Percentiles rank a stretch among this genome's conserved stretches.
Conservation (phyloP, 306 rosid species). For the Quercus cerris region DNA sequence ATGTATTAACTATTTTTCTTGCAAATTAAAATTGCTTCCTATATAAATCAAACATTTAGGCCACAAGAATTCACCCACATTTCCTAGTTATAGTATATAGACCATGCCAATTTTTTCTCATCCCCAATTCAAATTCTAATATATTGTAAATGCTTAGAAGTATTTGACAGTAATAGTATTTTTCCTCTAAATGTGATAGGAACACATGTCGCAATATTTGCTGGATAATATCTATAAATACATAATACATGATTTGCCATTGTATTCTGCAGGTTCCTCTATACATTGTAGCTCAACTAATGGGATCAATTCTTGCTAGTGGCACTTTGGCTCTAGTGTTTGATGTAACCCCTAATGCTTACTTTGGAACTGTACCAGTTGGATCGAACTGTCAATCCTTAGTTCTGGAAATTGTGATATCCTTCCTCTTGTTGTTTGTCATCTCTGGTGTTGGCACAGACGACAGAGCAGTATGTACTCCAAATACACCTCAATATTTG, state of each 20-base stretch:
- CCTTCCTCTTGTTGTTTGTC: slow-evolving; percentile 43
- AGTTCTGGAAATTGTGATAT: slow-evolving; percentile 22
- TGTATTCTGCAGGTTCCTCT: slow-evolving; percentile 23
- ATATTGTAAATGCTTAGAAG: no score
- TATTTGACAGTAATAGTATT: no score
- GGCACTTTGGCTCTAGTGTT: slow-evolving; percentile 25
- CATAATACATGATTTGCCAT: no score
- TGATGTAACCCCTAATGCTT: slow-evolving; percentile 17
- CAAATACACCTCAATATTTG: background rate
- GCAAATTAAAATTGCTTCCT: no score
- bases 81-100: no score
- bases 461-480: slow-evolving; percentile 23
- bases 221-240: background rate
- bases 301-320: slow-evolving; percentile 37
- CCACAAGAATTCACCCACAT: no score
- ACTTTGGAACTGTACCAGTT: slow-evolving; percentile 33
- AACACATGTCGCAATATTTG: background rate
- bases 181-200: no score
- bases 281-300: slow-evolving; percentile 24
- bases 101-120: no score
- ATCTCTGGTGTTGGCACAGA: slow-evolving; percentile 34
- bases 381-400: slow-evolving; percentile 32
- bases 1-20: no score
- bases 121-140: no score
- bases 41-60: no score